These are phyloP conservation scores for Penicillium glabrum DNA, from an alignment of 2,329 filamentous ascomycete species.

Conservation along the genomic window DNA sequence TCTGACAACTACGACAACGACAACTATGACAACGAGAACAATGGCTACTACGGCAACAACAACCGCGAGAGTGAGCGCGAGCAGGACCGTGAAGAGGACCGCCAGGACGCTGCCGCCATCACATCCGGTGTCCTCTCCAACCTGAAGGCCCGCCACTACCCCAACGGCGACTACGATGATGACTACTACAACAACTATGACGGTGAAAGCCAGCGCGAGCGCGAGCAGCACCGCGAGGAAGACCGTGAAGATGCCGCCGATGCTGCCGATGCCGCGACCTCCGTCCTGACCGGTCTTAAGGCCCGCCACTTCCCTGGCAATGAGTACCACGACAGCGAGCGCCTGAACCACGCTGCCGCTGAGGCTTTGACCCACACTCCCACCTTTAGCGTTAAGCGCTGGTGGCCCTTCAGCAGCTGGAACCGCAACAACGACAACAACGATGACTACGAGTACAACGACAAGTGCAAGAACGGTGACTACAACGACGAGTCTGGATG, in stretches of 20 bases:
- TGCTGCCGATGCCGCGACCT: not conserved
- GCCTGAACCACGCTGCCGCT: not conserved
- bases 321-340: conserved; percentile 8
- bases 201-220: conserved; percentile 1
- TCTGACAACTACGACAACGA: not conserved
- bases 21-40: not conserved
- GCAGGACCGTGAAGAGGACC: not conserved
- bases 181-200: conserved; percentile 16
- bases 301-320: not conserved
- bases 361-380: not conserved
- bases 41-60: conserved; percentile 5
- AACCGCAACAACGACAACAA: conserved; percentile 4
- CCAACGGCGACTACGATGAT: not conserved
- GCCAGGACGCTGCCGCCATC: not conserved
- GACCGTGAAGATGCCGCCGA: not conserved
- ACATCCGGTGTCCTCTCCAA: not conserved
- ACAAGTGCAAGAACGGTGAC: conserved; percentile 11
- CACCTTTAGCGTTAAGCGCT: not conserved
- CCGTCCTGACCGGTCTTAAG: not conserved
- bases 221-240: not conserved
- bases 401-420: conserved; percentile 5
- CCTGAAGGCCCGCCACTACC: conserved; percentile 1
- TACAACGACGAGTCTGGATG: conserved; percentile 9
- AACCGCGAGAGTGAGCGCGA: conserved; percentile 11
- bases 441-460: conserved; percentile 1